Base-by-base conservation (phyloP, 2,329 filamentous ascomycete species). In the Hymenoscyphus occultus region DNA sequence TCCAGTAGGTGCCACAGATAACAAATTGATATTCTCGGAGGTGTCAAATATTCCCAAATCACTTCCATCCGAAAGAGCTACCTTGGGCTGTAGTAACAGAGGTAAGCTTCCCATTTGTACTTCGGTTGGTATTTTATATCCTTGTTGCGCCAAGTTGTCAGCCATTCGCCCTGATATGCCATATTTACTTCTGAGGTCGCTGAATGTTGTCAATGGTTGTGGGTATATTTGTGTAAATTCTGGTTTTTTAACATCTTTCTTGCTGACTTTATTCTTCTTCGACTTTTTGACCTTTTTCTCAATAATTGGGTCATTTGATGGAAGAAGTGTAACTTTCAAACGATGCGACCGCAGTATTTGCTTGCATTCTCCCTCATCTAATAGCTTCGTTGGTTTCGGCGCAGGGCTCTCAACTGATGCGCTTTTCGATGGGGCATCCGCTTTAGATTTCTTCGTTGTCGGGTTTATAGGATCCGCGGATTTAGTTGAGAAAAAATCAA, bases 1-100 rank as follows among this genome's bases (percentile, higher is more conserved):
- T 31, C 95, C 95, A 0, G 95, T 99, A 1, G 95, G 95, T 2
- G 95, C 95, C 56, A 98, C 88, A 0, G 92, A 91, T 68, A 99
- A 78, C 48, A 99, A 86, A 79, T 99, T 89, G 4, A 94, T 80
- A 57, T 70, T 62, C 7, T 59, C 54, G 9, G 40, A 60, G 22
- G 77, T 76, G 28, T 73, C 74, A 32, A 75, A 64, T 56, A 66
- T 63, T 64, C 67, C 68, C 22, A 69, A 63, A 2, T 71, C 77
- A 3, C 75, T 76, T 13, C 74, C 74, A 56, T 76, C 73, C n/a
- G 74, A 66, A 39, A 87, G 77, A 0, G 84, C 84, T 64, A 77
- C 79, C 67, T 82, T 79, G 0, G 85, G 82, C 16, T 82, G 78
- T 39, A 98, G 79, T 42, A 98, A 80, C 57, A 98, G 78, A 35